Evolutionary conservation across 148 eudicot genomes (phyloP).

Genomic region (Hydrangea macrophylla): DNA sequence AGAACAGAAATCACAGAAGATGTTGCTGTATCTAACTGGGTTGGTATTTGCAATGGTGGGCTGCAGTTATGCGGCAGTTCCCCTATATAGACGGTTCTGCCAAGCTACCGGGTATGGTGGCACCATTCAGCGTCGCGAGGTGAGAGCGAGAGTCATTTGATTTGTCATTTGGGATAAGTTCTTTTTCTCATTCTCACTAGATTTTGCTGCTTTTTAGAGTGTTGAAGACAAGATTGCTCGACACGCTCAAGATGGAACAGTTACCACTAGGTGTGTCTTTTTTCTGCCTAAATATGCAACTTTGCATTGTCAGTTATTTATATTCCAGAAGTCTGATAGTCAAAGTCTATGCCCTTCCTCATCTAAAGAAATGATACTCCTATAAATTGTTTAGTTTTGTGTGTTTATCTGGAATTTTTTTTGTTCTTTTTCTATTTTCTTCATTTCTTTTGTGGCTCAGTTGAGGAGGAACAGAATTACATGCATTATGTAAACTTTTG

Average conservation of each 20-base stretch:
- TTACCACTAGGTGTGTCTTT: slow-evolving; percentile 50
- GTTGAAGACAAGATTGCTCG: slow-evolving; percentile 98
- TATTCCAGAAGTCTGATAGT: neutral
- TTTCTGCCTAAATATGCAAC: neutral
- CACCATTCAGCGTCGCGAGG: too few relatives aligned
- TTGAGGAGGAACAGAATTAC: neutral
- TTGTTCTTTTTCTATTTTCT: neutral
- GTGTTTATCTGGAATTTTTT: neutral
- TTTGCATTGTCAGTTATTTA: neutral
- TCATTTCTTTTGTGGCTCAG: neutral
- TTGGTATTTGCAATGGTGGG: slow-evolving; percentile 96
- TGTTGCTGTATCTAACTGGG: slow-evolving; percentile 77
- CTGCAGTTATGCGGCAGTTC: slow-evolving; percentile 82
- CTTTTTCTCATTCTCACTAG: neutral
- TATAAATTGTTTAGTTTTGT: neutral
- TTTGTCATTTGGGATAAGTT: neutral
- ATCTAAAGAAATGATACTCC: neutral
- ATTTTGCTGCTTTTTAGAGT: slow-evolving; percentile 37
- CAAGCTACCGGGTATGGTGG: slow-evolving; percentile 87
- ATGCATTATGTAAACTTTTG: neutral
- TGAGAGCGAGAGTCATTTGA: neutral
- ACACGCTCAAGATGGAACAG: slow-evolving; percentile 80
- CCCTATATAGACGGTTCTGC: slow-evolving; percentile 86
- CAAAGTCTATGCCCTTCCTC: neutral
- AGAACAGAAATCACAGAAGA: too few relatives aligned